Evolutionary conservation across 1,284 basidiomycete genomes (phyloP), one percentile per base, ranked within the genome.

Genomic region (Phlebopus sp.): DNA sequence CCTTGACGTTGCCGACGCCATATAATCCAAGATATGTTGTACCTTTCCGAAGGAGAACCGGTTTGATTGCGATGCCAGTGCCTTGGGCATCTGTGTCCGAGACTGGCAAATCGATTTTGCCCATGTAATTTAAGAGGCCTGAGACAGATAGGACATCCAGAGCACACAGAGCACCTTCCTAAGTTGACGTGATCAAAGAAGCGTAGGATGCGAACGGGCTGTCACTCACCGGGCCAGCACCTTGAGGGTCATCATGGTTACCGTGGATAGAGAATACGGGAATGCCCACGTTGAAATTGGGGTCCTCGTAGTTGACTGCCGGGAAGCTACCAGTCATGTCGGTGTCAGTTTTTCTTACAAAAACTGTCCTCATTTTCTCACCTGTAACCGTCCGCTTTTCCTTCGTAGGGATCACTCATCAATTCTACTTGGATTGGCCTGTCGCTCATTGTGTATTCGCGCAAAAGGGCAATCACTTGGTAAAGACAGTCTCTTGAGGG

Each of bases 191-290:
- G 35, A 43, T 41, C 39, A 46, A 40, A 11, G 30, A 8, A 5
- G 42, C 17, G 37, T 37, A 27, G 41, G 23, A 3, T 29, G 14
- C 42, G 19, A 13, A 17, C 4, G 9, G 23, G 13, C 8, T 15
- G 51, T 13, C 17, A 66, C 88, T 56, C 59, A 92, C 92, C 9
- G 90, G 79, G 11, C 94, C 94, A 10, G 93, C 86, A 18, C 96
- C 97, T 69, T 99, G 97, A 27, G 97, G 96, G 59, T 99, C 96
- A 63, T 99, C 97, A 67, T 99, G 97, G 63, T 99, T 99, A 36
- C 96, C 97, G 61, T 99, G 96, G 38, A 99, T 99, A 0, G 95
- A 97, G 70, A 99, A 99, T 18, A 98, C 89, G 2, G 97, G 97
- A 23, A 97, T 92, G 17, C 83, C 85, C 44, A 99, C 81, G 62